These are phyloP conservation scores for Fusarium fracticaudum DNA, from an alignment of 2,329 filamentous ascomycete species.

Conservation along the genomic window DNA sequence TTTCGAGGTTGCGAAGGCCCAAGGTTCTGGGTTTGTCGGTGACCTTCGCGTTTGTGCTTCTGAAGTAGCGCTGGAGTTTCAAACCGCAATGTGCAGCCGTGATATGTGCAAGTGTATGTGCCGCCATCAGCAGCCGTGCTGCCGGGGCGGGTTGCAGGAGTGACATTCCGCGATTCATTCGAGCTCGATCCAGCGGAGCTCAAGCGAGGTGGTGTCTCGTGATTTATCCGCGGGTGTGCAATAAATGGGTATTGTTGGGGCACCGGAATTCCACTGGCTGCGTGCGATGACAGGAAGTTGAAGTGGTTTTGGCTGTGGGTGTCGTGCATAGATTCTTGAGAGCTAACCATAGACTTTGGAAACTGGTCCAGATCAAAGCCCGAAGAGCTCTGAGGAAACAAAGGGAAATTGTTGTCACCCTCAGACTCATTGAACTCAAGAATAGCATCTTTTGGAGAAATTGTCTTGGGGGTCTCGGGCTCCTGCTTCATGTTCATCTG, in stretches of 20 bases:
- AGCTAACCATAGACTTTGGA: constrained; percentile 46
- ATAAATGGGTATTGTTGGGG: constrained; percentile 64
- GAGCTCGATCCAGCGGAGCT: constrained; percentile 56
- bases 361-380: constrained; percentile 55
- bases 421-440: constrained; percentile 84
- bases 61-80: constrained; percentile 87
- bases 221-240: constrained; percentile 48
- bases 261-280: constrained; percentile 53
- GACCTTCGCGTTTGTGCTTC: constrained; percentile 94
- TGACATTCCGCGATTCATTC: constrained; percentile 45
- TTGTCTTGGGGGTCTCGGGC: constrained; percentile 76
- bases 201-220: constrained; percentile 50
- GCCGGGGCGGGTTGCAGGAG: constrained; percentile 59
- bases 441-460: constrained; percentile 92
- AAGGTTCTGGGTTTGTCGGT: constrained; percentile 74
- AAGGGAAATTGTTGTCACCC: constrained; percentile 73
- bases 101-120: constrained; percentile 96
- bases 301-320: constrained; percentile 35
- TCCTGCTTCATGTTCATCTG: constrained; percentile 53
- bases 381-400: constrained; percentile 73
- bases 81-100: constrained; percentile 88
- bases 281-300: constrained; percentile 47
- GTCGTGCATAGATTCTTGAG: constrained; percentile 32
- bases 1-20: constrained; percentile 43
- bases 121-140: constrained; percentile 79